These are phyloP conservation scores for Nitzschia sp. DNA, from an alignment of 108 stramenopile genomes.

Conservation along the genomic window DNA sequence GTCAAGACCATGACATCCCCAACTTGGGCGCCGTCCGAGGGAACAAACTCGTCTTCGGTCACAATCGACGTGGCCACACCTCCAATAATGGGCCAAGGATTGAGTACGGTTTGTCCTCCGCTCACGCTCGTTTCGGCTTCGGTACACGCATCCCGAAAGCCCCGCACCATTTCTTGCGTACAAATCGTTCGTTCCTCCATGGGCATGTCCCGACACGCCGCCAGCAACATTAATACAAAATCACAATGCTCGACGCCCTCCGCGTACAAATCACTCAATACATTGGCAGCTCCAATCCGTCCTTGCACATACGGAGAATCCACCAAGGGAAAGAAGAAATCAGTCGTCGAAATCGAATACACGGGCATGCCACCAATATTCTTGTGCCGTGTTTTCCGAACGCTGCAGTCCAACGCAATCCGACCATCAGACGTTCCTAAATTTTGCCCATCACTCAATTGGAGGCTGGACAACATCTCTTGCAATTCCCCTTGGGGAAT, in stretches of 20 bases:
- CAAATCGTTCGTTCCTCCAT: slow-evolving; percentile 70
- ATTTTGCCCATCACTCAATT: slow-evolving; percentile 75
- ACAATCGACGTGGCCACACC: slow-evolving; percentile 82
- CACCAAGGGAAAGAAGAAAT: slow-evolving; percentile 87
- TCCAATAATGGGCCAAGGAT: slow-evolving; percentile 90
- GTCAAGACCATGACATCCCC: slow-evolving; percentile 83
- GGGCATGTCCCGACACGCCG: slow-evolving; percentile 74
- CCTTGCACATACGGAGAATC: slow-evolving; percentile 86
- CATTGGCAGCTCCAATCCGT: slow-evolving; percentile 85
- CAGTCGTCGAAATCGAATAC: slow-evolving; percentile 69
- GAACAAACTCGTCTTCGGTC: slow-evolving; percentile 68
- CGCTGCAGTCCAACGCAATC: slow-evolving; percentile 80
- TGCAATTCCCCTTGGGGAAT: slow-evolving; percentile 79
- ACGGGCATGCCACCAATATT: slow-evolving; percentile 11
- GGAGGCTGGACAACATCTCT: slow-evolving; percentile 61
- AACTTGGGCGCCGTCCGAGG: slow-evolving; percentile 66
- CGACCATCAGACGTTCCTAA: slow-evolving; percentile 69
- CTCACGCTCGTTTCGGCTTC: slow-evolving; percentile 77
- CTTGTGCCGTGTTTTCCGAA: slow-evolving; percentile 57
- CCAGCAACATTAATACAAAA: slow-evolving; percentile 81
- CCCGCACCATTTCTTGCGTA: slow-evolving; percentile 77
- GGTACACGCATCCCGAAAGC: slow-evolving; percentile 77
- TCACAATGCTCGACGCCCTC: slow-evolving; percentile 81
- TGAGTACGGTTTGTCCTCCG: slow-evolving; percentile 86
- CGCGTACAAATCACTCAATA: slow-evolving; percentile 84